Evolutionary conservation across 116 monocot species (phyloP), one percentile per base, ranked within the genome.

Genomic region (Dioscorea cayenensis): DNA sequence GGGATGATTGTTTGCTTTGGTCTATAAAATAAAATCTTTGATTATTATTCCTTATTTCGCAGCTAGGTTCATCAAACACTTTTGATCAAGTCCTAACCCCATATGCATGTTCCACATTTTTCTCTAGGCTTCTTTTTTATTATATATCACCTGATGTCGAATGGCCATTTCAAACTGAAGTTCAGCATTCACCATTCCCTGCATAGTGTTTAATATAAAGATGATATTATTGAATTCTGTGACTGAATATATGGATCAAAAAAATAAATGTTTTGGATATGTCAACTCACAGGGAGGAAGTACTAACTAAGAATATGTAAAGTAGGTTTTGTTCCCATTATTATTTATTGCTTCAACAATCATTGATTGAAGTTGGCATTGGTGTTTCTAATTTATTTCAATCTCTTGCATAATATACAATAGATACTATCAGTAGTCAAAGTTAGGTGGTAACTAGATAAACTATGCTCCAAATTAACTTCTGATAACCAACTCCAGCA

Each of bases 101-200:
- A 80, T 74, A 19, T 88, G 82, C 78, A 96, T 80, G 69, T 84
- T 86, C 96, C 96, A 96, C 18, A 96, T 79, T 68, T 86, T 88
- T 76, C 79, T 81, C 58, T 86, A 77, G 16, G 90, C 78, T 80
- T 92, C 96, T 75, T 90, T 84, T 77, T 96, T 92, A 29, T 88
- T 86, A 71, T 96, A 86, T 71, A 96, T 92, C 8, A 92, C 79
- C 71, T 92, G 92, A 72, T 96, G 92, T 11, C 92, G 76, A 84
- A 92, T 90, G 23, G 92, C 96, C 63, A 96, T 86, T 81, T 96
- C 92, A 77, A 90, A 92, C 77, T 96, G 96, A 68, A 96, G 90
- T 81, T 96, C 92, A 14, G 90, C 80, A 99, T n/a, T n/a, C n/a
- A n/a, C n/a, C n/a, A n/a, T n/a, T n/a, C n/a, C n/a, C n/a, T 97